Conservation (phyloP, 352 stramenopile species). For the Pythium phragmiticola region DNA sequence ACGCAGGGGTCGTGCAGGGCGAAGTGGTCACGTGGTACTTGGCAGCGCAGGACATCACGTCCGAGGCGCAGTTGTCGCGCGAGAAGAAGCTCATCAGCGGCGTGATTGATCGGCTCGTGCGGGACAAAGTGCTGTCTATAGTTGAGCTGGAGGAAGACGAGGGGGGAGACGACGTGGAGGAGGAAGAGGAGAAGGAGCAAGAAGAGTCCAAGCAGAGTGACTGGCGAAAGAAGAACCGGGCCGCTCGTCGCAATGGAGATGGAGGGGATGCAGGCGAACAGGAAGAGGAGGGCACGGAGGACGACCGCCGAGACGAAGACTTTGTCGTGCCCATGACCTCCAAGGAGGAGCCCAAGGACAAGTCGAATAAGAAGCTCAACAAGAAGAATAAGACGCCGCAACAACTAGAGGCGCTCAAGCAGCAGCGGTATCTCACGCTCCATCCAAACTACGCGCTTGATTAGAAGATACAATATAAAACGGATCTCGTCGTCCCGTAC, state of each 20-base stretch:
- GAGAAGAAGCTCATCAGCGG: slow-evolving; percentile 85
- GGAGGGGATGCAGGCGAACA: background rate
- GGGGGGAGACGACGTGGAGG: slow-evolving; percentile 1
- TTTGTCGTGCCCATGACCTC: background rate
- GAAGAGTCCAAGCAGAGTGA: too few species aligned
- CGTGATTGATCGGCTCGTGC: slow-evolving; percentile 78
- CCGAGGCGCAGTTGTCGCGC: slow-evolving; percentile 66
- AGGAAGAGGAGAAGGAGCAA: slow-evolving; percentile 11
- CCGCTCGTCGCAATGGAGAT: background rate
- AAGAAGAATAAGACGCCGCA: slow-evolving; percentile 37
- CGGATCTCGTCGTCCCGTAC: background rate
- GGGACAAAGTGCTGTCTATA: slow-evolving; percentile 73
- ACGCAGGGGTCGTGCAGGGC: slow-evolving; percentile 63
- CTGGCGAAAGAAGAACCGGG: too few species aligned
- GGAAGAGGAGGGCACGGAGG: slow-evolving; percentile 5
- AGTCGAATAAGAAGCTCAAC: slow-evolving; percentile 6
- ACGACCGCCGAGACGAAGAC: slow-evolving; percentile 18
- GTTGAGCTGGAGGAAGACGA: slow-evolving; percentile 58
- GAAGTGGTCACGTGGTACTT: slow-evolving; percentile 86
- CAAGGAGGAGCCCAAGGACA: background rate
- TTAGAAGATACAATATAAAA: slow-evolving; percentile 2
- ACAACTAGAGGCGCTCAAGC: slow-evolving; percentile 44
- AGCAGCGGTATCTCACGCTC: slow-evolving; percentile 75
- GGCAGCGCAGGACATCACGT: slow-evolving; percentile 82
- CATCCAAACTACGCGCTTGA: slow-evolving; percentile 83